A percentile compares a stretch with the other conserved stretches of the same genome.
phyloP scores from a whole-genome alignment of 1,284 basidiomycete species.

The Apiotrichum sp. region DNA sequence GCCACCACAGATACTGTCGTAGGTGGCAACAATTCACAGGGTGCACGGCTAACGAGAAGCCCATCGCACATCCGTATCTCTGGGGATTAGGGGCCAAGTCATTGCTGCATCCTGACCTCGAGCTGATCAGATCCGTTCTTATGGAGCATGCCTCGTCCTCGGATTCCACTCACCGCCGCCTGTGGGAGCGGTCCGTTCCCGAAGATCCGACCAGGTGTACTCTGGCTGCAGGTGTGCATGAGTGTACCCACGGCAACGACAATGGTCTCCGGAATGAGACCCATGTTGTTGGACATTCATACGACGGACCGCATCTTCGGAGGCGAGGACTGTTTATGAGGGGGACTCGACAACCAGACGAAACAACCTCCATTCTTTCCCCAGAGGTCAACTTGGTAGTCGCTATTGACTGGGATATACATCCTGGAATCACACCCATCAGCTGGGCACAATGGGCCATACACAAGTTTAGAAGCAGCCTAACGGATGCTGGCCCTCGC shows the following conservation, averaged over 20 bases:
- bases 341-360: conserved; percentile 2
- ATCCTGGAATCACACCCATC: conserved; percentile 9
- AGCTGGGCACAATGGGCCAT: conserved; percentile 9
- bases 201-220: too few species aligned
- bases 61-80: conserved; percentile 32
- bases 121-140: conserved; percentile 12
- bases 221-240: too few species aligned
- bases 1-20: conserved; percentile 36
- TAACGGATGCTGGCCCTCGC: background rate
- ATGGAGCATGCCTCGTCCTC: conserved; percentile 7
- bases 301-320: too few species aligned
- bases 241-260: too few species aligned
- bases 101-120: conserved; percentile 20
- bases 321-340: background rate
- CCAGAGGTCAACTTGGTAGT: conserved; percentile 31
- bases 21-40: background rate
- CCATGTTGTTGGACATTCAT: too few species aligned
- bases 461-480: background rate
- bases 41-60: conserved; percentile 11
- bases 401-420: conserved; percentile 30
- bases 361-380: conserved; percentile 20
- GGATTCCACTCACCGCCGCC: conserved; percentile 8
- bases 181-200: conserved; percentile 10
- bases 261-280: background rate
- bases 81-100: conserved; percentile 27